phyloP scores from a whole-genome alignment of 768 basidiomycete species.

The Hirschioporus abietinus region DNA sequence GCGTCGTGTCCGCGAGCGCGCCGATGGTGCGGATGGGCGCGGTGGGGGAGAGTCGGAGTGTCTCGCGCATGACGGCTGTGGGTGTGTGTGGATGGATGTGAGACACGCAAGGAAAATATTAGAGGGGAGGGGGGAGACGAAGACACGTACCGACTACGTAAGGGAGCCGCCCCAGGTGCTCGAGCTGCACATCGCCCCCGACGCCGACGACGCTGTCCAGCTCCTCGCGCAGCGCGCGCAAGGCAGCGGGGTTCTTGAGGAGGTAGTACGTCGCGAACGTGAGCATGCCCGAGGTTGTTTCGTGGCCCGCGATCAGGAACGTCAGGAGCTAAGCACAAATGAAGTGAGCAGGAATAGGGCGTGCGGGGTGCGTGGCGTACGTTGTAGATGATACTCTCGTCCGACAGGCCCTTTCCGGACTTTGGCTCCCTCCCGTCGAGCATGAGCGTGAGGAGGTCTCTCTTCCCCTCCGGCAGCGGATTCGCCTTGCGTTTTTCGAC shows the following conservation, averaged over 20 bases:
- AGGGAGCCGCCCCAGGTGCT: constrained; percentile 37
- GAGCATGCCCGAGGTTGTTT: constrained; percentile 34
- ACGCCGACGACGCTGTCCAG: constrained; percentile 39
- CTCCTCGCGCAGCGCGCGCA: constrained; percentile 41
- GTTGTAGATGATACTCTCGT: constrained; percentile 39
- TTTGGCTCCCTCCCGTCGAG: constrained; percentile 38
- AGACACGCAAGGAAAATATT: constrained; percentile 3
- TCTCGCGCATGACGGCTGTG: constrained; percentile 28
- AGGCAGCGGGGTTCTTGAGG: constrained; percentile 36
- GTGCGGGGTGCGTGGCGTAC: constrained; percentile 18
- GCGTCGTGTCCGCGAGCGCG: constrained; percentile 31
- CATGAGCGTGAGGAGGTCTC: constrained; percentile 44
- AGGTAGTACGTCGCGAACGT: constrained; percentile 40
- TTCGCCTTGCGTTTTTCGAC: constrained; percentile 33
- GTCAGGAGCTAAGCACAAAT: constrained; percentile 33
- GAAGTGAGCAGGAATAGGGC: neutral
- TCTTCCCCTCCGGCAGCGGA: constrained; percentile 24
- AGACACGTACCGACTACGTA: constrained; percentile 36
- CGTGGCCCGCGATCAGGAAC: constrained; percentile 45
- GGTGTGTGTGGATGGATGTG: neutral
- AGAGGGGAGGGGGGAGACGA: too few relatives aligned
- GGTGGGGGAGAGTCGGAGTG: constrained; percentile 34
- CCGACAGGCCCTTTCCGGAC: constrained; percentile 36
- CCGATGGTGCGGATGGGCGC: constrained; percentile 30
- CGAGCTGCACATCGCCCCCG: constrained; percentile 30